Evolutionary conservation across 2,329 filamentous ascomycete genomes (phyloP).

Genomic region (Neospermospora avenae): DNA sequence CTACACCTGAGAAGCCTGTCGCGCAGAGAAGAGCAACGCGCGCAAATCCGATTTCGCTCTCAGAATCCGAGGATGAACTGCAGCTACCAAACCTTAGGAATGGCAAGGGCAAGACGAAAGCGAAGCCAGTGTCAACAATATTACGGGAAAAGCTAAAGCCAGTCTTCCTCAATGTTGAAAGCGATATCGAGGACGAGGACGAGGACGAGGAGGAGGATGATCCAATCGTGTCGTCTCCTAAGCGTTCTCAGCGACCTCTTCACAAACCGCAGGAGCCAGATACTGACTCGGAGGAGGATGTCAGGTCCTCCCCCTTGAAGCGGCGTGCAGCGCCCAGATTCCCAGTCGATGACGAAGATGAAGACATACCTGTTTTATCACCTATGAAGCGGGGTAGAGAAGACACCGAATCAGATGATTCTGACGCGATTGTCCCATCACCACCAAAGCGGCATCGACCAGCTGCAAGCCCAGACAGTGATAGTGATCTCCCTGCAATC

Average conservation of each 20-base stretch:
- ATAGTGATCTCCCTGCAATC: conserved; percentile 9
- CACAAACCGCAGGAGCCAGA: not conserved
- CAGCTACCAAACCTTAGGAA: not conserved
- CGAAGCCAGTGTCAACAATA: not conserved
- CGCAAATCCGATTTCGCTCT: not conserved
- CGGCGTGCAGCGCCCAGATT: not conserved
- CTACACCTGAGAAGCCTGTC: not conserved
- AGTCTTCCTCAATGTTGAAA: not conserved
- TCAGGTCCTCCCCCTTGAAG: conserved; percentile 22
- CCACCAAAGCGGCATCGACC: conserved; percentile 18
- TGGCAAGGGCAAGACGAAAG: not conserved
- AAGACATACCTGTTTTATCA: conserved; percentile 19
- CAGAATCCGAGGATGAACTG: conserved; percentile 5
- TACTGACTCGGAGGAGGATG: conserved; percentile 13
- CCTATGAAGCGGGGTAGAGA: conserved; percentile 19
- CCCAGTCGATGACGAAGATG: conserved; percentile 7
- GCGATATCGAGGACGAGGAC: not conserved
- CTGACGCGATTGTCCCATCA: conserved; percentile 16
- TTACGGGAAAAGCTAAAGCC: not conserved
- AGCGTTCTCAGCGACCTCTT: conserved; percentile 8
- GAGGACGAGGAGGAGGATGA: conserved; percentile 11
- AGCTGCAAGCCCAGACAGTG: not conserved
- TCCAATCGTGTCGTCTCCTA: conserved; percentile 14
- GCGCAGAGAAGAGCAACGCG: not conserved
- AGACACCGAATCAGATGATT: conserved; percentile 3